A percentile compares a stretch with the other conserved stretches of the same genome.
Evolutionary conservation across 192 early-diverging fungal species (phyloP).

Genomic region (Kappamyces sp.): DNA sequence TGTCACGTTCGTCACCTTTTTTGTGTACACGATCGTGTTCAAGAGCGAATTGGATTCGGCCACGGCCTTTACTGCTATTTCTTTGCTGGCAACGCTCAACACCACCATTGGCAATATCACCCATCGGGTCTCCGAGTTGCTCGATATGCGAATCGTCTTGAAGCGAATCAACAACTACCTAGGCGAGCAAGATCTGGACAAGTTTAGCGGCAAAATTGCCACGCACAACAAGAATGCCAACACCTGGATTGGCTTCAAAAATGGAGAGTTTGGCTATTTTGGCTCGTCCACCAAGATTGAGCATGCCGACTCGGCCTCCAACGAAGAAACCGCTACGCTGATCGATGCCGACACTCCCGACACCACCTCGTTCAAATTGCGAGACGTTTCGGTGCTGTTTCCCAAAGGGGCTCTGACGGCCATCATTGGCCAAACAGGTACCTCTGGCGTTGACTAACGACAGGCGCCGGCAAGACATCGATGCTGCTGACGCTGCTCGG

Average conservation of each 20-base stretch:
- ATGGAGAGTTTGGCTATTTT: conserved; percentile 11
- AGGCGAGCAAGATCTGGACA: conserved; percentile 32
- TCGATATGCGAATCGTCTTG: conserved; percentile 26
- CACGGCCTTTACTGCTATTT: conserved; percentile 36
- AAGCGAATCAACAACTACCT: conserved; percentile 30
- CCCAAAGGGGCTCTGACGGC: conserved; percentile 69
- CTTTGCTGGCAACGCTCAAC: conserved; percentile 11
- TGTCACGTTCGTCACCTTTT: conserved; percentile 50
- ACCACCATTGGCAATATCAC: neutral
- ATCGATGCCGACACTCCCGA: no score
- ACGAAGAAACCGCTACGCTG: conserved; percentile 7
- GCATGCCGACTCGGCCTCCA: no score
- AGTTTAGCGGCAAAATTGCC: neutral
- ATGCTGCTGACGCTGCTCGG: conserved; percentile 72
- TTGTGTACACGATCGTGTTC: conserved; percentile 39
- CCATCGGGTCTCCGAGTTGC: conserved; percentile 9
- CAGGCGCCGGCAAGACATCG: conserved; percentile 69
- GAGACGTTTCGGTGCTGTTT: conserved; percentile 60
- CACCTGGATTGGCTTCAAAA: conserved; percentile 13
- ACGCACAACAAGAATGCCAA: conserved; percentile 1
- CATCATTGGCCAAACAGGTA: conserved; percentile 76
- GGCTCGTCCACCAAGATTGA: neutral
- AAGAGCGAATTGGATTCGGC: conserved; percentile 30
- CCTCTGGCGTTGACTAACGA: no score
- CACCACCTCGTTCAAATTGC: conserved; percentile 54